Percentiles rank a stretch among this genome's conserved stretches.
Evolutionary conservation across 2,329 filamentous ascomycete species (phyloP).

Genomic region (Hymenoscyphus scutula): DNA sequence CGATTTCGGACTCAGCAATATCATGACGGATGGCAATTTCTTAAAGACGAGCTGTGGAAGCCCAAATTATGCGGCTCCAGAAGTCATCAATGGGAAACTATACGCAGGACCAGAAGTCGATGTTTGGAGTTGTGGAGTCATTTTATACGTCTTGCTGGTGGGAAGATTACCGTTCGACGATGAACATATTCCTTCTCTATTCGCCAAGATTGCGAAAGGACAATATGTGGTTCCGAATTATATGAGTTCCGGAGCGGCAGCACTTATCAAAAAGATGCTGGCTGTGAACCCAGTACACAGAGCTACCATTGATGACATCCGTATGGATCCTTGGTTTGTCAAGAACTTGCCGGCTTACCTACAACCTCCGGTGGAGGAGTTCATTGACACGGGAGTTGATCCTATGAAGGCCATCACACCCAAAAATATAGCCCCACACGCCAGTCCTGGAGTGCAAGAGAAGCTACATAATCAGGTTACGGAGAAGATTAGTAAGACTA

Average conservation of each 20-base stretch:
- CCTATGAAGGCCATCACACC: slow-evolving; percentile 88
- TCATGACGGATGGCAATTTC: slow-evolving; percentile 99
- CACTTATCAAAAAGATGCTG: slow-evolving; percentile 87
- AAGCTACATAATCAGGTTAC: slow-evolving; percentile 90
- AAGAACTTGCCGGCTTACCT: slow-evolving; percentile 85
- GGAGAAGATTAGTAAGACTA: slow-evolving; percentile 93
- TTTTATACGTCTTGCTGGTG: slow-evolving; percentile 78
- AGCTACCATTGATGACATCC: slow-evolving; percentile 90
- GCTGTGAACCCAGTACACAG: slow-evolving; percentile 93
- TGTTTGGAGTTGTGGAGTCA: slow-evolving; percentile 96
- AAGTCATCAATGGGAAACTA: slow-evolving; percentile 96
- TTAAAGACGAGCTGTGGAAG: slow-evolving; percentile 98
- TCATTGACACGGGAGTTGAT: slow-evolving; percentile 90
- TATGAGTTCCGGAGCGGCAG: slow-evolving; percentile 79
- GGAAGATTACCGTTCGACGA: slow-evolving; percentile 93
- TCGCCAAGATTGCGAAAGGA: slow-evolving; percentile 95
- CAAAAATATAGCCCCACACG: slow-evolving; percentile 75
- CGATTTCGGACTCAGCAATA: slow-evolving; percentile 97
- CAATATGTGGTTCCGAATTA: slow-evolving; percentile 91
- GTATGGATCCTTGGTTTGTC: slow-evolving; percentile 90
- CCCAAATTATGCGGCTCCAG: slow-evolving; percentile 95
- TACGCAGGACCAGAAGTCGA: slow-evolving; percentile 98
- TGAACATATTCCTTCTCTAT: slow-evolving; percentile 94
- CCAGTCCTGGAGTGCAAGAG: slow-evolving; percentile 76
- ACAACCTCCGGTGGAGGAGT: slow-evolving; percentile 83